phyloP scores from a whole-genome alignment of 768 basidiomycete species.

The Lenzites betulinus region DNA sequence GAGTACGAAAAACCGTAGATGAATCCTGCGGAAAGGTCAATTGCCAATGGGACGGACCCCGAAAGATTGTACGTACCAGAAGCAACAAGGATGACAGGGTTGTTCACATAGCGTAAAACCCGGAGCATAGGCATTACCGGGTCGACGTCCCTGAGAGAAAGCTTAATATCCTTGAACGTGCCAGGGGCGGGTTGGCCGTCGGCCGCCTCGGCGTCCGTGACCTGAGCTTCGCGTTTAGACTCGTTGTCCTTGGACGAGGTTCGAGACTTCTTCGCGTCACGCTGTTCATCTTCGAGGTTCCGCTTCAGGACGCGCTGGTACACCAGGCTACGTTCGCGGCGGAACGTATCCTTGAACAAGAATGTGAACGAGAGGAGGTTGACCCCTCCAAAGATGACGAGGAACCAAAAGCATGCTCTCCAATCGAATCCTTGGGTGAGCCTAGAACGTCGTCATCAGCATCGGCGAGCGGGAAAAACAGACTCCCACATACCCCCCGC shows the following conservation, averaged over 20 bases:
- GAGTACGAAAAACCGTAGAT: conserved; percentile 71
- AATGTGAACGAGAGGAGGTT: conserved; percentile 58
- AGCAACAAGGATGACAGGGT: conserved; percentile 60
- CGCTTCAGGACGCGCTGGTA: conserved; percentile 68
- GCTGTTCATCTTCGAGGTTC: conserved; percentile 28
- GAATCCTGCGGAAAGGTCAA: conserved; percentile 46
- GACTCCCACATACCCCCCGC: conserved; percentile 43
- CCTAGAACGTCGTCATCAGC: background rate
- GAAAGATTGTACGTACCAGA: conserved; percentile 55
- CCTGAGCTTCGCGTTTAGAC: background rate
- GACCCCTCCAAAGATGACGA: conserved; percentile 60
- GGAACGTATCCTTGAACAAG: conserved; percentile 77
- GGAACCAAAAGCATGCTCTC: conserved; percentile 83
- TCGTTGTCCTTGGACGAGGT: background rate
- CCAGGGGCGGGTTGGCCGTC: conserved; percentile 20
- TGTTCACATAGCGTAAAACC: conserved; percentile 65
- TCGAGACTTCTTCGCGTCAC: conserved; percentile 5
- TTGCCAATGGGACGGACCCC: background rate
- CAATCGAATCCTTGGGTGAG: conserved; percentile 69
- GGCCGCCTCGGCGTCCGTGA: conserved; percentile 5
- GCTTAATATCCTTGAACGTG: conserved; percentile 36
- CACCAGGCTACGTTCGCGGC: conserved; percentile 74
- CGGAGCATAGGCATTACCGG: conserved; percentile 62
- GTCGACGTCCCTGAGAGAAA: conserved; percentile 70
- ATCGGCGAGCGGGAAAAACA: background rate